Evolutionary conservation across 73 alveolate genomes (phyloP).

Genomic region (Paramecium sonneborni): DNA sequence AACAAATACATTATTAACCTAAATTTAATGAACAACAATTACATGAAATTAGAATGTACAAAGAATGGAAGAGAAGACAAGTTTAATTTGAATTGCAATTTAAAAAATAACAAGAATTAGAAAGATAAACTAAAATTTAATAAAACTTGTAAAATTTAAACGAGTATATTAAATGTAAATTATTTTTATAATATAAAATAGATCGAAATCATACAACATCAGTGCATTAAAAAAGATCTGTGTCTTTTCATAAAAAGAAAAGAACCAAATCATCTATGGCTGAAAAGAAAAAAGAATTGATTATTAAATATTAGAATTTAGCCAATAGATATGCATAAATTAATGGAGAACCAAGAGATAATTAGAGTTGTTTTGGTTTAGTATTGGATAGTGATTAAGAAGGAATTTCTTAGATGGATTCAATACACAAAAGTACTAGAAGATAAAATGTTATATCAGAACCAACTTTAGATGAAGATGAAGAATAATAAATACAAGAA

Average conservation of each 20-base stretch:
- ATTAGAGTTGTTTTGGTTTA: constrained; percentile 16
- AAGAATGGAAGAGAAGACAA: constrained; percentile 22
- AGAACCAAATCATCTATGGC: constrained; percentile 37
- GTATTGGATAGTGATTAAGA: constrained; percentile 35
- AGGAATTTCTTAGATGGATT: neutral
- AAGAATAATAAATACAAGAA: neutral
- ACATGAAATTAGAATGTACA: constrained; percentile 9
- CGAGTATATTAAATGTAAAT: constrained; percentile 23
- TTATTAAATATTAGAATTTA: neutral
- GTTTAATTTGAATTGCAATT: neutral
- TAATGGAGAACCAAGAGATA: constrained; percentile 12
- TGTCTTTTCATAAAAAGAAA: constrained; percentile 4
- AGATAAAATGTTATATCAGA: neutral
- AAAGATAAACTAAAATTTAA: neutral
- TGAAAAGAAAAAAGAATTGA: neutral
- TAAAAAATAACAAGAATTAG: neutral
- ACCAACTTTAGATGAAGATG: constrained; percentile 44
- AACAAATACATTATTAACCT: neutral
- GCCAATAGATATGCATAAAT: neutral
- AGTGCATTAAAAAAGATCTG: neutral
- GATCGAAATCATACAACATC: neutral
- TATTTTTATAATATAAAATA: neutral
- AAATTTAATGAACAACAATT: neutral
- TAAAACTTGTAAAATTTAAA: neutral
- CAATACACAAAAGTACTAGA: neutral